Percentiles rank a stretch among this genome's conserved stretches.
phyloP scores from a whole-genome alignment of 257 asterid genomes.

The Przewalskia tangutica region DNA sequence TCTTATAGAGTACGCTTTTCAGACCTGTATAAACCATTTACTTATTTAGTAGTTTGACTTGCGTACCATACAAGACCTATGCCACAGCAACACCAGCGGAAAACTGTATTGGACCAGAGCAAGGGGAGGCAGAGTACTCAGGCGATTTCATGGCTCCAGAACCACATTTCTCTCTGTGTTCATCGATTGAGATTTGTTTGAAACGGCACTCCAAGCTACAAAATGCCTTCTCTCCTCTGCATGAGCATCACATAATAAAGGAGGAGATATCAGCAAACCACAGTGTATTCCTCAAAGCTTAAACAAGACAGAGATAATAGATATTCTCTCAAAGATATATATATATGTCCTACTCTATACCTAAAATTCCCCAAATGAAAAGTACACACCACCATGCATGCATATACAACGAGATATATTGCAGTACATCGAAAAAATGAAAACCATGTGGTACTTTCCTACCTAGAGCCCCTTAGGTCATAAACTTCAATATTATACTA shows the following conservation, averaged over 20 bases:
- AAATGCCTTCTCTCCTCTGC: constrained; percentile 59
- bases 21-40: not conserved
- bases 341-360: too few species aligned
- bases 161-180: constrained; percentile 32
- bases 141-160: constrained; percentile 25
- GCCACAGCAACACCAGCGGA: constrained; percentile 52
- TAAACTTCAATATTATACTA: not conserved
- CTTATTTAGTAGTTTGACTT: not conserved
- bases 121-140: constrained; percentile 44
- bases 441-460: not conserved
- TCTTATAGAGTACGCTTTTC: not conserved
- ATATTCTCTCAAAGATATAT: too few species aligned
- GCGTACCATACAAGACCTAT: constrained; percentile 12
- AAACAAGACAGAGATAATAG: too few species aligned
- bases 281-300: too few species aligned
- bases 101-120: constrained; percentile 39
- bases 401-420: not conserved
- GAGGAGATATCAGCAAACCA: not conserved
- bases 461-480: not conserved
- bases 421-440: not conserved
- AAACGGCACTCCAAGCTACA: constrained; percentile 51
- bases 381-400: not conserved
- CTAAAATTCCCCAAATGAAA: not conserved
- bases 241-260: constrained; percentile 3
- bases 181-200: constrained; percentile 38